phyloP scores from a whole-genome alignment of 2,329 filamentous ascomycete species.

The Cadophora malorum region DNA sequence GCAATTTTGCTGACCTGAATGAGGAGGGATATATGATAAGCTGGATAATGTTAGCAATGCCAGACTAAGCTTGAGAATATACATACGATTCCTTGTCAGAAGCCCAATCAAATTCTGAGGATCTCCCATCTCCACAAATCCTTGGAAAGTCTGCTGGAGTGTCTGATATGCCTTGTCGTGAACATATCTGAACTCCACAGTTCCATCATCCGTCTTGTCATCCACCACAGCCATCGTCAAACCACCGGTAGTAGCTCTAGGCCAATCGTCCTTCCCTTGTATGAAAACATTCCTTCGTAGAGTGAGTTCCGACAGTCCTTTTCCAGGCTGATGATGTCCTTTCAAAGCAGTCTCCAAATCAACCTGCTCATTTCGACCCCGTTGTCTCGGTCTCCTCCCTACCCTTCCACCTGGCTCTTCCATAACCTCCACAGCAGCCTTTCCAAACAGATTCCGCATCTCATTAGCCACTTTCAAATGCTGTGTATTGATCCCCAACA shows the following conservation, averaged over 20 bases:
- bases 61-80: background rate
- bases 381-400: conserved; percentile 48
- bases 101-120: conserved; percentile 82
- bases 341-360: conserved; percentile 48
- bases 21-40: conserved; percentile 93
- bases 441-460: conserved; percentile 79
- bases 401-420: conserved; percentile 56
- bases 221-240: conserved; percentile 76
- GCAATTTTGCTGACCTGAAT: conserved; percentile 92
- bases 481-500: conserved; percentile 69
- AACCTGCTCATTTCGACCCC: conserved; percentile 51
- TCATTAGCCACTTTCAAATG: conserved; percentile 88
- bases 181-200: conserved; percentile 76
- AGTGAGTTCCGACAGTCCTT: conserved; percentile 63
- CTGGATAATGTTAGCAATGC: conserved; percentile 46
- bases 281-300: conserved; percentile 71
- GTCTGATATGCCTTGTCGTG: conserved; percentile 78
- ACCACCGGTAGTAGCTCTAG: conserved; percentile 73
- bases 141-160: conserved; percentile 78
- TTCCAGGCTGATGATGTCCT: conserved; percentile 55
- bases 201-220: conserved; percentile 56
- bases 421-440: conserved; percentile 63
- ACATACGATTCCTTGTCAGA: conserved; percentile 68
- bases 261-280: conserved; percentile 76
- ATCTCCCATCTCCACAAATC: conserved; percentile 81